Evolutionary conservation across 108 stramenopile species (phyloP).

Genomic region (Schizochytrium sp.): DNA sequence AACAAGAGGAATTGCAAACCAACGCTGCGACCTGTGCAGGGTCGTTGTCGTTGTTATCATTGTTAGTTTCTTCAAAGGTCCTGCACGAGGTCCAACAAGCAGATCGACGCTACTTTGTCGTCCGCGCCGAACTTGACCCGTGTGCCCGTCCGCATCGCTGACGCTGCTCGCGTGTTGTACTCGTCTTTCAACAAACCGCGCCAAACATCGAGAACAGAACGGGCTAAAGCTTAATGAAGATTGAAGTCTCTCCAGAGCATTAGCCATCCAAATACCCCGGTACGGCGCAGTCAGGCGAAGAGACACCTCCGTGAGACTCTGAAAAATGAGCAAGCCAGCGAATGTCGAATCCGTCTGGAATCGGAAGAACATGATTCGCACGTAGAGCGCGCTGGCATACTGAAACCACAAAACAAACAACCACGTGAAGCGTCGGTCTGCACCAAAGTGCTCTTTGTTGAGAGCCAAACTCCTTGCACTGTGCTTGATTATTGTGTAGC

Average conservation of each 20-base stretch:
- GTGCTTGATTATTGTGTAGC: not conserved
- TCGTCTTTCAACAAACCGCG: no score
- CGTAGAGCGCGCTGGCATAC: not conserved
- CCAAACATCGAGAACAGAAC: no score
- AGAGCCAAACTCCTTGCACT: not conserved
- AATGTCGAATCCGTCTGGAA: not conserved
- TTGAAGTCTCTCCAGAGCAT: no score
- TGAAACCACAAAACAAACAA: not conserved
- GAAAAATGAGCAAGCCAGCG: not conserved
- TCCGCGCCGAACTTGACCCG: no score
- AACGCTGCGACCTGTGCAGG: not conserved
- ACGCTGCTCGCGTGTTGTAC: no score
- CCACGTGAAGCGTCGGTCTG: not conserved
- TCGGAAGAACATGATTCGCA: not conserved
- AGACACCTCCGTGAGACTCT: not conserved
- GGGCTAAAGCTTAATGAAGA: no score
- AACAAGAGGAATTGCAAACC: not conserved
- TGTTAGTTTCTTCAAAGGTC: not conserved
- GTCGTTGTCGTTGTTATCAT: not conserved
- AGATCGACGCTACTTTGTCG: no score
- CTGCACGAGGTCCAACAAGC: no score
- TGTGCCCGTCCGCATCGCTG: no score
- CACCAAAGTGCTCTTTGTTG: not conserved
- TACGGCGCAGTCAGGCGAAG: not conserved
- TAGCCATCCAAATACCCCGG: not conserved